Conservation (phyloP, 2,329 filamentous ascomycete species). For the Amauroascus niger region DNA sequence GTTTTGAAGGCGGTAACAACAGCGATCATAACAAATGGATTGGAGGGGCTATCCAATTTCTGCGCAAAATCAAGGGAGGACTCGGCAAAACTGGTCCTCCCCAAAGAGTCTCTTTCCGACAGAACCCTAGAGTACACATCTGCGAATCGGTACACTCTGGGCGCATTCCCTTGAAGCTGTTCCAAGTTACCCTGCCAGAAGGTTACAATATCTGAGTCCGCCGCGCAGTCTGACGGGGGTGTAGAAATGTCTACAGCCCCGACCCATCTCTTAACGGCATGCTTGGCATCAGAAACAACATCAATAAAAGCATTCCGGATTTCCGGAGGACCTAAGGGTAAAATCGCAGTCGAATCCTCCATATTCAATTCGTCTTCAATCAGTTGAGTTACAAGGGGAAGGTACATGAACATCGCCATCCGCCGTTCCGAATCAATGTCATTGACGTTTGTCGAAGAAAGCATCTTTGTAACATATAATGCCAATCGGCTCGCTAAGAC, state of each 20-base stretch:
- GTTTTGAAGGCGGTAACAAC: constrained; percentile 43
- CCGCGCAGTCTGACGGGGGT: neutral
- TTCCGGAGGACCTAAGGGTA: constrained; percentile 40
- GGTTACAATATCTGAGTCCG: constrained; percentile 13
- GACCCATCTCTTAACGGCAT: constrained; percentile 39
- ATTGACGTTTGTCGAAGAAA: constrained; percentile 37
- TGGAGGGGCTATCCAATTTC: constrained; percentile 29
- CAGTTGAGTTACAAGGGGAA: constrained; percentile 48
- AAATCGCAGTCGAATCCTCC: constrained; percentile 46
- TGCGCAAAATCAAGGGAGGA: constrained; percentile 29
- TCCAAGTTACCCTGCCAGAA: constrained; percentile 33
- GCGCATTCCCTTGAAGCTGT: constrained; percentile 24
- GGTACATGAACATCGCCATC: constrained; percentile 40
- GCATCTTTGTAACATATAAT: constrained; percentile 55
- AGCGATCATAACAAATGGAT: constrained; percentile 40
- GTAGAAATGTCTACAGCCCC: constrained; percentile 13
- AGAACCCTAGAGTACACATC: constrained; percentile 35
- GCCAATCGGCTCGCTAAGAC: constrained; percentile 68
- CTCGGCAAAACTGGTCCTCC: constrained; percentile 24
- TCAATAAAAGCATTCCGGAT: constrained; percentile 45
- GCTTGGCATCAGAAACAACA: constrained; percentile 44
- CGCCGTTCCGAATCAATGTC: constrained; percentile 27
- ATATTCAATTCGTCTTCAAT: constrained; percentile 53
- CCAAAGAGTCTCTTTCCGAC: constrained; percentile 25
- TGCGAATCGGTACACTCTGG: constrained; percentile 32